These are phyloP conservation scores for Saccharomycopsis hybrid DNA, from an alignment of 1,139 yeast genomes.

Conservation along the genomic window DNA sequence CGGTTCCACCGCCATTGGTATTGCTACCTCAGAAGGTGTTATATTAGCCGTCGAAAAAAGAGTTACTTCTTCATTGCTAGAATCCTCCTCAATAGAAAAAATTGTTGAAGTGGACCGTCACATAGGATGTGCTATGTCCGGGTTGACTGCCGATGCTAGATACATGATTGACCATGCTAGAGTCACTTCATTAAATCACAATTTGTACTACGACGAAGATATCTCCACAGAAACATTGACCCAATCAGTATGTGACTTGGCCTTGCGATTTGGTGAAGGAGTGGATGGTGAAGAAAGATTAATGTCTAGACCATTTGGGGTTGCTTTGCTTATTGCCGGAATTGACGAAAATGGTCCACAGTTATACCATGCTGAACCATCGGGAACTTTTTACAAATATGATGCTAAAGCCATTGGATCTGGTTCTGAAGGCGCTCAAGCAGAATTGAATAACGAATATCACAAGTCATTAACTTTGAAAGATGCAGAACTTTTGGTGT, in stretches of 20 bases:
- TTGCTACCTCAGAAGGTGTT: constrained; percentile 94
- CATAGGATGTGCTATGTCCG: constrained; percentile 98
- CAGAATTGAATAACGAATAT: constrained; percentile 94
- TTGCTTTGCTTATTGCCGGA: constrained; percentile 93
- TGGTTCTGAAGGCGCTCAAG: constrained; percentile 98
- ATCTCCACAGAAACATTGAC: constrained; percentile 91
- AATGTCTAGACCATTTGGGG: constrained; percentile 99
- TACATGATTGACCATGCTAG: constrained; percentile 98
- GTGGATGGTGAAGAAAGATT: constrained; percentile 95
- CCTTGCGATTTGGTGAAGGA: constrained; percentile 96
- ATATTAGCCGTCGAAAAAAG: constrained; percentile 95
- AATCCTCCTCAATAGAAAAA: constrained; percentile 90
- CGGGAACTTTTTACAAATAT: constrained; percentile 95
- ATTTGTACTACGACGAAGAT: constrained; percentile 85
- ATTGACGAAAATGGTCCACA: constrained; percentile 92
- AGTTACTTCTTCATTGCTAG: constrained; percentile 87
- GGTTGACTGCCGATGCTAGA: constrained; percentile 97
- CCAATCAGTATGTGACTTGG: constrained; percentile 95
- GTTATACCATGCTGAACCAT: constrained; percentile 97
- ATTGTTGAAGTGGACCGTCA: constrained; percentile 92
- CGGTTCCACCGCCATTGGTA: constrained; percentile 97
- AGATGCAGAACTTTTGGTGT: constrained; percentile 86
- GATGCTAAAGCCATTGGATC: constrained; percentile 99
- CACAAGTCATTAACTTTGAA: constrained; percentile 88
- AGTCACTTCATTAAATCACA: constrained; percentile 83